Evolutionary conservation across 805 yeast species (phyloP).

Genomic region (Saccharomycopsis fermentans): DNA sequence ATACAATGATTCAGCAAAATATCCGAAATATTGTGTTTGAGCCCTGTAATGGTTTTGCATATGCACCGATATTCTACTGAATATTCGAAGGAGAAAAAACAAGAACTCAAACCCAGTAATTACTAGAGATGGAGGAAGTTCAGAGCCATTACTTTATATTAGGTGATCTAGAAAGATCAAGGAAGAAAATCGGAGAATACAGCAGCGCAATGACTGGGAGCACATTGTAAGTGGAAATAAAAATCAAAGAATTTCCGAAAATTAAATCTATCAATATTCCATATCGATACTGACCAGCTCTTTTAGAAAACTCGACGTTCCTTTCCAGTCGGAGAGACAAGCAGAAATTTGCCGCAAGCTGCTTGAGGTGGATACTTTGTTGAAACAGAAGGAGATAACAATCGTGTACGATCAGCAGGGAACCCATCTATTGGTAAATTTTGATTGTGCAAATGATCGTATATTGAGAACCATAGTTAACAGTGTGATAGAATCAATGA

Average conservation of each 20-base stretch:
- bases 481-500: conserved; percentile 53
- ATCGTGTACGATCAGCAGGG: conserved; percentile 30
- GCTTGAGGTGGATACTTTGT: conserved; percentile 55
- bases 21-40: background rate
- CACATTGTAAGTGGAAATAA: background rate
- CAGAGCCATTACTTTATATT: too few species aligned
- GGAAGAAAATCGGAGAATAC: conserved; percentile 17
- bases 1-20: too few species aligned
- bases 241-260: background rate
- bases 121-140: too few species aligned
- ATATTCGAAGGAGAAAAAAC: background rate
- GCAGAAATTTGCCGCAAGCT: conserved; percentile 45
- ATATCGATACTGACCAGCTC: background rate
- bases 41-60: background rate
- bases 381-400: conserved; percentile 45
- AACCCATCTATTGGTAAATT: conserved; percentile 30
- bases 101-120: too few species aligned
- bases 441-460: conserved; percentile 48
- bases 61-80: too few species aligned
- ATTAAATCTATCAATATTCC: too few species aligned
- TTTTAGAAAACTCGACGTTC: conserved; percentile 33
- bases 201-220: background rate
- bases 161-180: too few species aligned
- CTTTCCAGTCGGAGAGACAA: conserved; percentile 44
- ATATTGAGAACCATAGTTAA: conserved; percentile 64